These are phyloP conservation scores for Phytophthora cryptogea DNA, from an alignment of 352 stramenopile genomes.

Conservation along the genomic window DNA sequence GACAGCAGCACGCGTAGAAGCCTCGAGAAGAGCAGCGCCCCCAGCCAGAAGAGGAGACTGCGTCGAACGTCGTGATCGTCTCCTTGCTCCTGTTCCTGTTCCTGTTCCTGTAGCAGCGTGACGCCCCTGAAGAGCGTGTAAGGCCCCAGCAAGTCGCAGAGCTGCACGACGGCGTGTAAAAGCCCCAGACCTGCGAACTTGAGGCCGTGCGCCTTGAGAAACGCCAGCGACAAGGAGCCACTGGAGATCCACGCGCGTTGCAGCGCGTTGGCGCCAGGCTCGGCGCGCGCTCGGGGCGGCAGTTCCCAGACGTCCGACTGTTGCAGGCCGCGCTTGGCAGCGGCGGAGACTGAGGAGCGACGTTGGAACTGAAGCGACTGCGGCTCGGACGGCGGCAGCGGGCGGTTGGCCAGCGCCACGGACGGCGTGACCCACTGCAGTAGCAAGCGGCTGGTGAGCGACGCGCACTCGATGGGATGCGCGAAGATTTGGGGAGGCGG, in stretches of 20 bases:
- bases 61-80: slow-evolving; percentile 16
- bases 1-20: slow-evolving; percentile 71
- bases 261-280: slow-evolving; percentile 52
- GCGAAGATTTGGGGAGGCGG: slow-evolving; percentile 37
- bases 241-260: slow-evolving; percentile 63
- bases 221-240: slow-evolving; percentile 55
- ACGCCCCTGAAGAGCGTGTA: slow-evolving; percentile 70
- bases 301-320: slow-evolving; percentile 70
- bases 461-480: slow-evolving; percentile 50
- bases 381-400: slow-evolving; percentile 33
- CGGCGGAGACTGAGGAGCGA: slow-evolving; percentile 37
- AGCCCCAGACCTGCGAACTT: slow-evolving; percentile 49
- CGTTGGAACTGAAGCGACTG: slow-evolving; percentile 26
- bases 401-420: slow-evolving; percentile 40
- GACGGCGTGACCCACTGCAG: slow-evolving; percentile 56
- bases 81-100: slow-evolving; percentile 11
- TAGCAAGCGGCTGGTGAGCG: slow-evolving; percentile 44
- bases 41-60: slow-evolving; percentile 63
- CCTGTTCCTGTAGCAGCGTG: slow-evolving; percentile 46
- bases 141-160: slow-evolving; percentile 62
- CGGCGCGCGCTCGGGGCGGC: slow-evolving; percentile 40
- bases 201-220: slow-evolving; percentile 55
- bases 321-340: slow-evolving; percentile 41
- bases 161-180: slow-evolving; percentile 47
- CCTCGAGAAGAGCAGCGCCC: slow-evolving; percentile 56